phyloP scores from a whole-genome alignment of 192 early-diverging fungal genomes.

The Coemansia sp. region DNA sequence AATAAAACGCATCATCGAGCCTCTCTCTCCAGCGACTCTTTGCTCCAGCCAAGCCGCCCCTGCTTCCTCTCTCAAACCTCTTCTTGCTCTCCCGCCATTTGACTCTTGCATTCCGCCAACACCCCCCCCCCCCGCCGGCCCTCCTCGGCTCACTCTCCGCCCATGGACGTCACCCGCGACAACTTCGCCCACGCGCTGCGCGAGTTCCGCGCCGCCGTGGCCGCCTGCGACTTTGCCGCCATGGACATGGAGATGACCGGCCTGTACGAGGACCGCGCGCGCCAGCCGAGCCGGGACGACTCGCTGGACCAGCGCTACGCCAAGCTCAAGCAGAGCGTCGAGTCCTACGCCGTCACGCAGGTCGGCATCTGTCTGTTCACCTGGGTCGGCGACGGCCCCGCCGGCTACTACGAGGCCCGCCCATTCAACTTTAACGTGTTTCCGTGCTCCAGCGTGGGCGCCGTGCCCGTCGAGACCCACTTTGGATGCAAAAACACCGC shows the following conservation, averaged over 20 bases:
- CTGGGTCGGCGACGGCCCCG: slow-evolving; percentile 46
- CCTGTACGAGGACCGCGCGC: slow-evolving; percentile 27
- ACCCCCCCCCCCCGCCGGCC: no score
- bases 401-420: slow-evolving; percentile 60
- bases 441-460: slow-evolving; percentile 46
- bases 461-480: slow-evolving; percentile 16
- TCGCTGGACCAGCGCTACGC: slow-evolving; percentile 55
- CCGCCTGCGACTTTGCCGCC: slow-evolving; percentile 35
- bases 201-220: slow-evolving; percentile 24
- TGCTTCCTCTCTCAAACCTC: no score
- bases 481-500: slow-evolving; percentile 53
- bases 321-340: slow-evolving; percentile 52
- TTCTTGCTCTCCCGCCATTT: no score
- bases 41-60: no score
- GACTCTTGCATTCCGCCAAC: no score
- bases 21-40: no score
- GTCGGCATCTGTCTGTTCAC: slow-evolving; percentile 81
- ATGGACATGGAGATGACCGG: slow-evolving; percentile 51
- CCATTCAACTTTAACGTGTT: slow-evolving; percentile 93
- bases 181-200: slow-evolving; percentile 26
- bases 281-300: slow-evolving; percentile 44
- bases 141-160: background rate
- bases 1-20: no score
- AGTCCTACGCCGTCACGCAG: slow-evolving; percentile 64
- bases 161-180: slow-evolving; percentile 37